Evolutionary conservation across 2,329 filamentous ascomycete genomes (phyloP).

Genomic region (Penicillium expansum): DNA sequence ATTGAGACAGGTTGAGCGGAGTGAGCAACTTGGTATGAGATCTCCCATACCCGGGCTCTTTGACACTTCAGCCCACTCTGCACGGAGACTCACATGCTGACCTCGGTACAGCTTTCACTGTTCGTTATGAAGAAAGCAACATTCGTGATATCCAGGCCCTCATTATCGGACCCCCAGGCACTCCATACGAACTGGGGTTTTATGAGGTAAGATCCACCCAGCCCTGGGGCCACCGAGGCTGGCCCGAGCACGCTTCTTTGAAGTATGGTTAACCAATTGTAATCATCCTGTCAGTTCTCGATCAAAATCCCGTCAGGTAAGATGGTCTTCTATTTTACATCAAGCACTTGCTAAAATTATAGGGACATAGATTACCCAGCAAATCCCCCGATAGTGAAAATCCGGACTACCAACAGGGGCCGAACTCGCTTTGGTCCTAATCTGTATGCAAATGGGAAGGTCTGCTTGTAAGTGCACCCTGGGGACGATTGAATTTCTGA

Average conservation of each 20-base stretch:
- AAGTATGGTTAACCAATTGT: not conserved
- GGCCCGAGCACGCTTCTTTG: not conserved
- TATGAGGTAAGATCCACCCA: constrained; percentile 67
- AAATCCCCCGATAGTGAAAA: constrained; percentile 59
- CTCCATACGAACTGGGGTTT: constrained; percentile 95
- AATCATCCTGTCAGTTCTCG: constrained; percentile 57
- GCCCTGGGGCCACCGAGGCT: not conserved
- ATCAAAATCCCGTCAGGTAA: constrained; percentile 74
- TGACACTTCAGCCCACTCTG: not conserved
- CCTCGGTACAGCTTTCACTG: constrained; percentile 66
- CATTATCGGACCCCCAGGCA: constrained; percentile 89
- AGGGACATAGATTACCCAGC: constrained; percentile 72
- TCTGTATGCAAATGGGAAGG: constrained; percentile 86
- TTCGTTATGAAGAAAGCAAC: constrained; percentile 82
- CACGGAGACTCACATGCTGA: constrained; percentile 12
- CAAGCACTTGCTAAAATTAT: not conserved
- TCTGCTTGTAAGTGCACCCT: constrained; percentile 70
- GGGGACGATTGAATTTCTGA: not conserved
- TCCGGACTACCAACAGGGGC: constrained; percentile 84
- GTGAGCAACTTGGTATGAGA: constrained; percentile 13
- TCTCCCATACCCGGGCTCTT: not conserved
- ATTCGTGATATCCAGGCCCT: constrained; percentile 83
- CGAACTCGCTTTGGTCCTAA: constrained; percentile 93
- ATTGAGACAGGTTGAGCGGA: constrained; percentile 11
- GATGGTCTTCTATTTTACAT: not conserved